These are phyloP conservation scores for Barnettozyma pratensis DNA, from an alignment of 805 yeast genomes.

Conservation along the genomic window DNA sequence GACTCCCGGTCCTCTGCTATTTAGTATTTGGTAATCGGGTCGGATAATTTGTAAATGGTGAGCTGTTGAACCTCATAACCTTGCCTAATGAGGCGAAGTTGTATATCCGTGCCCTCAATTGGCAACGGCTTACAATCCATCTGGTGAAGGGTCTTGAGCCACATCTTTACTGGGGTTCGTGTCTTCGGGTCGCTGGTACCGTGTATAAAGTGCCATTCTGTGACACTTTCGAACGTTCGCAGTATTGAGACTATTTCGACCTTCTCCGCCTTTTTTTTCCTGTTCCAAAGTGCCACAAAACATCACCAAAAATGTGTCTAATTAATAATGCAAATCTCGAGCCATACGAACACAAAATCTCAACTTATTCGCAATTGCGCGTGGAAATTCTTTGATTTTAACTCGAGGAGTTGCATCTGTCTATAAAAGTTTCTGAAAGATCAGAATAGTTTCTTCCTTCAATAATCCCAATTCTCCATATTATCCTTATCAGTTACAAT, in stretches of 20 bases:
- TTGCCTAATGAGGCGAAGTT: background rate
- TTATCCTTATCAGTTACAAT: background rate
- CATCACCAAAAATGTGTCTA: background rate
- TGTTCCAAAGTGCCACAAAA: background rate
- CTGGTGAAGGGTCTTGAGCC: background rate
- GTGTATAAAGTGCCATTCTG: too few relatives aligned
- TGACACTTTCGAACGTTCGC: too few relatives aligned
- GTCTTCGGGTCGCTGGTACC: too few relatives aligned
- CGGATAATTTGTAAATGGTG: background rate
- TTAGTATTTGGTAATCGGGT: background rate
- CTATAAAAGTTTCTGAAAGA: background rate
- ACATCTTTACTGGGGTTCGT: background rate
- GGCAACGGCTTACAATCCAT: background rate
- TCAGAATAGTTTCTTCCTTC: too few relatives aligned
- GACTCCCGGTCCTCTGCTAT: too few relatives aligned
- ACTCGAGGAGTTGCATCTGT: too few relatives aligned
- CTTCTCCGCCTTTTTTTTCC: background rate
- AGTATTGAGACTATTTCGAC: too few relatives aligned
- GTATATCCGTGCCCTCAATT: slow-evolving; percentile 7
- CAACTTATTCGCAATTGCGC: slow-evolving; percentile 5
- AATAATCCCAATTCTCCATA: background rate
- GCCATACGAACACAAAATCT: background rate
- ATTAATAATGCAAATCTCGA: too few relatives aligned
- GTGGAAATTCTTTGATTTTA: background rate
- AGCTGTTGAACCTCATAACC: background rate